A percentile compares a stretch with the other conserved stretches of the same genome.
These are phyloP conservation scores for Penicillium silybi DNA, from an alignment of 495 filamentous ascomycete genomes.

Conservation along the genomic window DNA sequence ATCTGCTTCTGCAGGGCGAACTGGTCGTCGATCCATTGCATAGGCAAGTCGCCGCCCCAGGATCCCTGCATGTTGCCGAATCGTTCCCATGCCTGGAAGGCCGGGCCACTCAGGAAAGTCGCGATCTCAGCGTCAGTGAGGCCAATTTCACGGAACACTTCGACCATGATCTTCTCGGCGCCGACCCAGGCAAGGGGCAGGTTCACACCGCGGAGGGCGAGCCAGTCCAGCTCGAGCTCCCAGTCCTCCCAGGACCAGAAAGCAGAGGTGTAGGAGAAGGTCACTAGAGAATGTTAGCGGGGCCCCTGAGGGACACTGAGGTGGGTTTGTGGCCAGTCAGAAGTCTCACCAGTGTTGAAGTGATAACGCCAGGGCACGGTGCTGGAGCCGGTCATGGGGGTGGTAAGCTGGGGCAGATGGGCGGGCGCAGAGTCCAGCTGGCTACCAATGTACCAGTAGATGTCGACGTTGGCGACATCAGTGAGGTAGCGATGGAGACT, in stretches of 20 bases:
- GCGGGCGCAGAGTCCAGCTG: conserved; percentile 17
- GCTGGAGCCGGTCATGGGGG: no score
- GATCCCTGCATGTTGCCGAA: conserved; percentile 55
- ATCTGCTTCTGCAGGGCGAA: conserved; percentile 47
- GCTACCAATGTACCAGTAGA: conserved; percentile 47
- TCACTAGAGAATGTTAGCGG: conserved; percentile 38
- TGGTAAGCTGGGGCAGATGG: no score
- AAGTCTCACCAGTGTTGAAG: conserved; percentile 47
- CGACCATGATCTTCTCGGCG: conserved; percentile 47
- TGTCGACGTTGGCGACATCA: conserved; percentile 45
- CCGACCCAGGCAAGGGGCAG: conserved; percentile 52
- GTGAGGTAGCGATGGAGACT: conserved; percentile 49
- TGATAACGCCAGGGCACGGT: conserved; percentile 53
- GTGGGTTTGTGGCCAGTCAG: no score
- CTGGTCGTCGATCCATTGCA: conserved; percentile 47
- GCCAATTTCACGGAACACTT: conserved; percentile 46
- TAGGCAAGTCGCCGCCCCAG: conserved; percentile 42
- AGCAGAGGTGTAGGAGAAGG: conserved; percentile 50
- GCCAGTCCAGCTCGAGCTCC: conserved; percentile 53
- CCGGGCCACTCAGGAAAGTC: conserved; percentile 46
- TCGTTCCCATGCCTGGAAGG: conserved; percentile 54
- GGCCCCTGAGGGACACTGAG: no score
- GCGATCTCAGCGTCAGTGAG: conserved; percentile 43
- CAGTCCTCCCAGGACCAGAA: conserved; percentile 56
- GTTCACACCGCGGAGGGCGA: conserved; percentile 51